Evolutionary conservation across 441 rosid genomes (phyloP).

Genomic region (Eruca vesicaria): DNA sequence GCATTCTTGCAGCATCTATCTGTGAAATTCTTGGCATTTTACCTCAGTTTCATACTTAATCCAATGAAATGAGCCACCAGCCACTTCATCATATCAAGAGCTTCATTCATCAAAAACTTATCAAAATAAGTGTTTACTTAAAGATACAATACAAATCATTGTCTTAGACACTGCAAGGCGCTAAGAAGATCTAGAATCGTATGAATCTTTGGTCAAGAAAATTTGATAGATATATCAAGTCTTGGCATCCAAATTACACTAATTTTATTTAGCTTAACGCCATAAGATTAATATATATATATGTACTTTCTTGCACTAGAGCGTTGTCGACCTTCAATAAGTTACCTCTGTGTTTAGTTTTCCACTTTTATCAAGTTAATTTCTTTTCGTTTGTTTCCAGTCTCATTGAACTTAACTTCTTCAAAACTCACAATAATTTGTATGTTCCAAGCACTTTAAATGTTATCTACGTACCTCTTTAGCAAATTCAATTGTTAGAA

Average conservation of each 20-base stretch:
- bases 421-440: too few relatives aligned
- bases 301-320: background rate
- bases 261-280: background rate
- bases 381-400: too few relatives aligned
- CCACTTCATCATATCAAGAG: conserved; percentile 85
- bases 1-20: background rate
- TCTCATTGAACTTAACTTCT: too few relatives aligned
- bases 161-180: background rate
- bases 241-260: background rate
- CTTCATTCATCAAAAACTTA: too few relatives aligned
- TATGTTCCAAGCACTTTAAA: too few relatives aligned
- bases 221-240: background rate
- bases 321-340: background rate
- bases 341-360: too few relatives aligned
- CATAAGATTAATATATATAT: background rate
- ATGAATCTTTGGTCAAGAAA: background rate
- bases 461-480: too few relatives aligned
- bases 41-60: conserved; percentile 86
- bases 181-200: background rate
- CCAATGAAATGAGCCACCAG: conserved; percentile 90
- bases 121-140: too few relatives aligned
- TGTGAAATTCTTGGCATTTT: conserved; percentile 39
- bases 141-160: conserved; percentile 51
- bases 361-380: too few relatives aligned
- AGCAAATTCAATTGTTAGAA: too few relatives aligned